Evolutionary conservation across 257 asterid species (phyloP).

Genomic region (Cinchona pubescens): DNA sequence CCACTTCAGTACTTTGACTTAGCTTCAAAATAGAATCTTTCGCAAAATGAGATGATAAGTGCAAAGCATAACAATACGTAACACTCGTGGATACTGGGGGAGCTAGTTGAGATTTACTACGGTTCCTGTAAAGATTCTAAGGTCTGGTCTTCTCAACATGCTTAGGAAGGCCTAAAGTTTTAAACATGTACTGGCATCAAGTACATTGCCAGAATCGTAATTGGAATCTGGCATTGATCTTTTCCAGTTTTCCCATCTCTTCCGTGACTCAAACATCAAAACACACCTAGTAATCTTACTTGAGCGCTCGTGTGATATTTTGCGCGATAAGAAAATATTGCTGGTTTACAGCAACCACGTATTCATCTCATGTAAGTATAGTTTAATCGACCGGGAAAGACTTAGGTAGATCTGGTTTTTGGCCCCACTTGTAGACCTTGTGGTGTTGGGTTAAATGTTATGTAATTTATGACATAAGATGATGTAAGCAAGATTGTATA

Average conservation of each 20-base stretch:
- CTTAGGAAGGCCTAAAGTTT: constrained; percentile 6
- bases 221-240: background rate
- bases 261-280: background rate
- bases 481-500: no score
- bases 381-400: no score
- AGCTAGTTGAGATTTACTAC: background rate
- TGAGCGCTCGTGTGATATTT: background rate
- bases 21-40: background rate
- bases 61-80: background rate
- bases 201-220: background rate
- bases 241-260: background rate
- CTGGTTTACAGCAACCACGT: background rate
- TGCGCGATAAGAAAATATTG: background rate
- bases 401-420: no score
- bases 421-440: no score
- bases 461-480: no score
- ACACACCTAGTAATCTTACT: background rate
- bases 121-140: constrained; percentile 7
- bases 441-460: no score
- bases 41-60: background rate
- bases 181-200: constrained; percentile 5
- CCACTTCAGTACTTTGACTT: background rate
- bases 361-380: background rate
- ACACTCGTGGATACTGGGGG: background rate
- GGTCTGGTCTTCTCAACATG: constrained; percentile 12